Base-by-base conservation (phyloP, 805 yeast species). In the Yamadazyma paraphyllophila region DNA sequence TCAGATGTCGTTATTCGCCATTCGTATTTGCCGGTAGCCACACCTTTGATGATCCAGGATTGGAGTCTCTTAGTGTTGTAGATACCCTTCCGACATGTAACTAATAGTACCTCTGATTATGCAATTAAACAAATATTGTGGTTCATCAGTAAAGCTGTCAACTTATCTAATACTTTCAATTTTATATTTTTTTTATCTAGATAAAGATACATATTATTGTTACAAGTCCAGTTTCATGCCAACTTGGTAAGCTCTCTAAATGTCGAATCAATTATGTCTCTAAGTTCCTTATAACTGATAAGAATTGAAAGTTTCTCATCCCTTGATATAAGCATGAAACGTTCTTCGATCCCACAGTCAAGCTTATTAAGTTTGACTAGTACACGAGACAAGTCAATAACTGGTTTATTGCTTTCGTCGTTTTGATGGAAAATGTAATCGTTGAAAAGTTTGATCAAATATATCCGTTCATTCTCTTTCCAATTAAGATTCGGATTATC, bases 341-440 rank as follows among this genome's bases (percentile, higher is more conserved):
- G 82, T 65, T 94, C 99, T 42, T 88, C 90, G 29, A 85, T 76
- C 1, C 97, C 98, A 5, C 92, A 95, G 60, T 94, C 99, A 52
- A 94, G 71, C 65, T 92, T 94, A 66, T 92, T 92, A 57, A 94
- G 69, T 56, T 85, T 80, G 41, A 80, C 72, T 49, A 94, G 68
- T 5, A 90, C 91, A 61, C 89, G 89, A 0, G 90, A 83, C 55
- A 94, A 71, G 63, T 94, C 97, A 46, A 89, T 68, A 1, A 82
- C 78, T 2, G 96, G 90, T 55, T 77, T 76, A 11, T 96, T 96
- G 17, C 65, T 64, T 43, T 85, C 91, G 61, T 88, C 90, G 32
- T 75, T 77, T 60, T 88, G 96, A 58, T 87, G 94, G 67, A 91
- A 94, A 2, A 90, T 84, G 59, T 81, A 88, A 62, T 91, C 95